Conservation (phyloP, 768 basidiomycete species). For the Rhizopogon vesiculosus region DNA sequence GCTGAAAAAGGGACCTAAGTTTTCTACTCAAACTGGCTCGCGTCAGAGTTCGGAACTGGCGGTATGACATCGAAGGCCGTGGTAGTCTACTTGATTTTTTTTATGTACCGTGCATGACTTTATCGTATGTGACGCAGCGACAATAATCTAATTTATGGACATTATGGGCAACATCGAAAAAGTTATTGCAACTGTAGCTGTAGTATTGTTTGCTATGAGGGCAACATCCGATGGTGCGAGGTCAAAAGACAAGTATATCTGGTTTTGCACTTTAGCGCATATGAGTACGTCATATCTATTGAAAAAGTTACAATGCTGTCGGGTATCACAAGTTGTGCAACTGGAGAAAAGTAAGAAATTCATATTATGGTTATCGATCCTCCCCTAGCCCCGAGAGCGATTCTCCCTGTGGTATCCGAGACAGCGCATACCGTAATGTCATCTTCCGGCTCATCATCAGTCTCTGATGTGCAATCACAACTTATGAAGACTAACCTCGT, state of each 20-base stretch:
- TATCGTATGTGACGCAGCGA: too few species aligned
- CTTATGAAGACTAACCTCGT: slow-evolving; percentile 17
- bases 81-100: background rate
- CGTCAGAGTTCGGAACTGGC: background rate
- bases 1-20: background rate
- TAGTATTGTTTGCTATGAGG: too few species aligned
- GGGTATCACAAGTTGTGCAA: slow-evolving; percentile 26
- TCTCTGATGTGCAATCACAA: background rate
- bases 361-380: slow-evolving; percentile 25
- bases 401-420: slow-evolving; percentile 39
- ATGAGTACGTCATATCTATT: too few species aligned
- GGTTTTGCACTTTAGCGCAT: too few species aligned
- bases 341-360: slow-evolving; percentile 1
- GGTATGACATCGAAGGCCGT: background rate
- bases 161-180: too few species aligned
- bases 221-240: too few species aligned
- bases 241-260: too few species aligned
- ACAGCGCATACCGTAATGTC: slow-evolving; percentile 43
- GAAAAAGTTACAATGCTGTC: slow-evolving; percentile 50
- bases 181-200: too few species aligned
- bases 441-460: slow-evolving; percentile 21
- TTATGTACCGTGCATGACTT: too few species aligned
- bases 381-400: slow-evolving; percentile 37
- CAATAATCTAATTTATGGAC: too few species aligned
- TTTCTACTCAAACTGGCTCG: background rate